Evolutionary conservation across 2,329 filamentous ascomycete species (phyloP).

Genomic region (Sclerotiophoma versabilis): DNA sequence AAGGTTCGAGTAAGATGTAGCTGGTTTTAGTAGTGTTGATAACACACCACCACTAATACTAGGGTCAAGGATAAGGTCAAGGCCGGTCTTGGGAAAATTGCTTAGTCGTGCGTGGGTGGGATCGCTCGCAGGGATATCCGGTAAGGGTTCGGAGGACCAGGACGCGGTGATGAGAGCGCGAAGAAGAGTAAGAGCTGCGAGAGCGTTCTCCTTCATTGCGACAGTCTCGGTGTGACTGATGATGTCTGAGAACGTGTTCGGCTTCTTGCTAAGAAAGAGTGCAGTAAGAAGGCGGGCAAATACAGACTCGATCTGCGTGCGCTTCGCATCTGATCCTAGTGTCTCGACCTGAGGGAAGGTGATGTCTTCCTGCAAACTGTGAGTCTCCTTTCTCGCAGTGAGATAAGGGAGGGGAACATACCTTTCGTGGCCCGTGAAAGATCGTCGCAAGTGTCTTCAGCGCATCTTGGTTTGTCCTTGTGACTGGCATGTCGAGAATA

Average conservation of each 20-base stretch:
- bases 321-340: slow-evolving; percentile 31
- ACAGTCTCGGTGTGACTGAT: slow-evolving; percentile 63
- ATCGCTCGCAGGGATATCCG: slow-evolving; percentile 57
- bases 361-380: slow-evolving; percentile 36
- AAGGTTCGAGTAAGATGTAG: slow-evolving; percentile 64
- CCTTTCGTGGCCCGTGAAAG: slow-evolving; percentile 60
- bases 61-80: slow-evolving; percentile 61
- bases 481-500: slow-evolving; percentile 60
- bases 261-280: slow-evolving; percentile 59
- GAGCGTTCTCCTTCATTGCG: slow-evolving; percentile 63
- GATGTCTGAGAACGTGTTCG: slow-evolving; percentile 61
- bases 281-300: slow-evolving; percentile 64
- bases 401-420: slow-evolving; percentile 1
- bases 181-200: slow-evolving; percentile 62
- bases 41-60: slow-evolving; percentile 59
- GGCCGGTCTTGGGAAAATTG: slow-evolving; percentile 51
- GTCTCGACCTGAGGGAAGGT: slow-evolving; percentile 46
- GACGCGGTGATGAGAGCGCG: slow-evolving; percentile 61
- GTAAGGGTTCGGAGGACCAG: slow-evolving; percentile 56
- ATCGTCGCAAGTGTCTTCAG: slow-evolving; percentile 63
- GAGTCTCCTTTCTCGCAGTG: not conserved
- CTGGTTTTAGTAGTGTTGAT: slow-evolving; percentile 64
- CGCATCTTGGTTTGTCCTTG: slow-evolving; percentile 60
- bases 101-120: slow-evolving; percentile 54
- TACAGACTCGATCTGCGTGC: slow-evolving; percentile 56